A percentile compares a stretch with the other conserved stretches of the same genome.
Conservation (phyloP, 2,329 filamentous ascomycete genomes). For the Aspergillus novoparasiticus region DNA sequence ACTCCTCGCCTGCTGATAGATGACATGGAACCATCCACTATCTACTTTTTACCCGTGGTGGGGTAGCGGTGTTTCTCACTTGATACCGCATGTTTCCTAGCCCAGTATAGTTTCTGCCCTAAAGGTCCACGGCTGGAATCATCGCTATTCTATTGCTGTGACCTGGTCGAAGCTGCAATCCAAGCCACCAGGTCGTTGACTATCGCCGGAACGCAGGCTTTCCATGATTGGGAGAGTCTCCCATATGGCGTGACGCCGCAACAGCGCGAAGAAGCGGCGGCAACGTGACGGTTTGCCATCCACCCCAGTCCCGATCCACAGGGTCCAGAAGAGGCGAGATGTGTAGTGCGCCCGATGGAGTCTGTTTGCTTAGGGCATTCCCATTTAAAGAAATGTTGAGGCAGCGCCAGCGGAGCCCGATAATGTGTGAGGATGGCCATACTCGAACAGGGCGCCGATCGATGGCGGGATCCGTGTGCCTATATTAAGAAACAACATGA, state of each 20-base stretch:
- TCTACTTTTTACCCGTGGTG: conserved; percentile 8
- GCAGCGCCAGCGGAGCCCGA: not conserved
- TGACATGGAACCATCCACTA: conserved; percentile 11
- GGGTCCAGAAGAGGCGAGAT: not conserved
- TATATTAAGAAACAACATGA: conserved; percentile 11
- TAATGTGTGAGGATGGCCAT: not conserved
- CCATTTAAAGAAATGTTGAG: not conserved
- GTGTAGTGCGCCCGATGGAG: not conserved
- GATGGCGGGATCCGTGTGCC: not conserved
- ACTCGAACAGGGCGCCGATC: not conserved
- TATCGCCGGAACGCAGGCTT: not conserved
- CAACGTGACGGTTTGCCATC: not conserved
- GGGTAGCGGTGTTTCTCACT: not conserved
- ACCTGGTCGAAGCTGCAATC: not conserved
- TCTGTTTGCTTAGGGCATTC: not conserved
- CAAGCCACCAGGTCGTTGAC: not conserved
- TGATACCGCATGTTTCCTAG: conserved; percentile 5
- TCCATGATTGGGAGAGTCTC: not conserved
- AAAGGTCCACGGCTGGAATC: not conserved
- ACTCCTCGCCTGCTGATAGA: not conserved
- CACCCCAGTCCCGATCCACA: not conserved
- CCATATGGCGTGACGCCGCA: not conserved
- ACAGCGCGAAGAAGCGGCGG: not conserved
- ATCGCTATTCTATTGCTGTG: not conserved
- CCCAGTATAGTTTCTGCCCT: not conserved